Evolutionary conservation across 495 filamentous ascomycete genomes (phyloP), one percentile per base, ranked within the genome.

Genomic region (Tuber melanosporum): DNA sequence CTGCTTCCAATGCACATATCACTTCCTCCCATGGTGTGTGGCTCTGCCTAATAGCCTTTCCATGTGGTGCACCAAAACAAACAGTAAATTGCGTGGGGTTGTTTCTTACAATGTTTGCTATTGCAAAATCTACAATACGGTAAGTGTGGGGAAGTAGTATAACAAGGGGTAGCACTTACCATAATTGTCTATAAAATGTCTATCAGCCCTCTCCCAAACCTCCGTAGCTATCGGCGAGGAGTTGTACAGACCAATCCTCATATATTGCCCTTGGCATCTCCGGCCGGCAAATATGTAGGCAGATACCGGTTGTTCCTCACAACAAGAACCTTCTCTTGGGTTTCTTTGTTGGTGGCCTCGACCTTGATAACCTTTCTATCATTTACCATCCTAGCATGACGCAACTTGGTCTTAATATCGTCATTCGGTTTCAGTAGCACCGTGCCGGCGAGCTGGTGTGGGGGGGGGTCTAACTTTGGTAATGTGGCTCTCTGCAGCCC

Each of bases 311-410:
- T 98, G 96, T 85, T 99, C 95, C 96, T 77, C 94, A n/a, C 95
- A 45, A 95, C 85, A 2, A 98, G 87, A n/a, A 98, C 93, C 86
- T 97, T 98, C 78, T 98, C 95, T 79, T 97, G 95, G 12, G 91
- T 94, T 82, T 97, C 94, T 85, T 92, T 91, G 84, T 97, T 98
- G 86, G 88, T 93, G 47, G 92, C 93, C 85, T 98, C 95, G 46
- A 99, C 92, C 87, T 97, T 97, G 87, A 98, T 96, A 84, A 99
- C 97, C 88, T 98, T 98, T 81, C 95, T 93, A 84, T 95, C 96
- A 78, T 92, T 91, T 69, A 98, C 91, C 95, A 99, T 99, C 83
- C 95, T 96, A 66, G 97, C 92, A 83, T 99, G 95, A 85, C 96
- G 93, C 69, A 98, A 88, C 85, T 92, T 95, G 80, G 98, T 94